Evolutionary conservation across 2,329 filamentous ascomycete species (phyloP).

Genomic region (Aspergillus aculeatus): DNA sequence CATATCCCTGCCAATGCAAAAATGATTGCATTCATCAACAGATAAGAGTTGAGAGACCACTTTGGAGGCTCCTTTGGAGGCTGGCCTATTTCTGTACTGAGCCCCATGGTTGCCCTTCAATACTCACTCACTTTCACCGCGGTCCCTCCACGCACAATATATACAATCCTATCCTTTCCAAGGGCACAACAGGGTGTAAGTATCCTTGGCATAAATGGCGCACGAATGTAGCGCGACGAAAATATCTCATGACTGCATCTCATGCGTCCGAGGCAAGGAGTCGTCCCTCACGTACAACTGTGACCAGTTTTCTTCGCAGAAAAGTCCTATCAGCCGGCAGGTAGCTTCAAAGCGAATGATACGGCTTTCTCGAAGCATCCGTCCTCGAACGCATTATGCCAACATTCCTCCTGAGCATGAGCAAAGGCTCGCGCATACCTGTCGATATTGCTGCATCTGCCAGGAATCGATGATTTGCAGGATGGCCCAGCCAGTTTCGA

Average conservation of each 20-base stretch:
- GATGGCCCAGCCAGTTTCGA: not conserved
- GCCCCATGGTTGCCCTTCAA: conserved; percentile 16
- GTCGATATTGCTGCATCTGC: not conserved
- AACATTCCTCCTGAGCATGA: not conserved
- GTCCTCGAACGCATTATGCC: not conserved
- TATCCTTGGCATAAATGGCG: not conserved
- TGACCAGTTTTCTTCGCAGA: not conserved
- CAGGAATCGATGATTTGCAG: not conserved
- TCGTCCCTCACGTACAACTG: not conserved
- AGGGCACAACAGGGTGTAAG: not conserved
- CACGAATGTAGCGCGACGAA: not conserved
- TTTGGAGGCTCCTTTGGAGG: conserved; percentile 20
- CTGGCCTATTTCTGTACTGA: conserved; percentile 19
- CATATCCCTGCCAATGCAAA: conserved; percentile 23
- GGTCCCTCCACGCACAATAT: not conserved
- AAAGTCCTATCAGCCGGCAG: not conserved
- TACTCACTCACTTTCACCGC: not conserved
- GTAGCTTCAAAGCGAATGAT: not conserved
- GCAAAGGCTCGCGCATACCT: not conserved
- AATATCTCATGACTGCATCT: not conserved
- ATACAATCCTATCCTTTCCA: not conserved
- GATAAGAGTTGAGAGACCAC: conserved; percentile 22
- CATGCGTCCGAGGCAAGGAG: not conserved
- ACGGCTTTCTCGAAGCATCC: not conserved
- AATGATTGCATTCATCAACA: conserved; percentile 20